Evolutionary conservation across 2,329 filamentous ascomycete genomes (phyloP).

Genomic region (Alternaria consortialis): DNA sequence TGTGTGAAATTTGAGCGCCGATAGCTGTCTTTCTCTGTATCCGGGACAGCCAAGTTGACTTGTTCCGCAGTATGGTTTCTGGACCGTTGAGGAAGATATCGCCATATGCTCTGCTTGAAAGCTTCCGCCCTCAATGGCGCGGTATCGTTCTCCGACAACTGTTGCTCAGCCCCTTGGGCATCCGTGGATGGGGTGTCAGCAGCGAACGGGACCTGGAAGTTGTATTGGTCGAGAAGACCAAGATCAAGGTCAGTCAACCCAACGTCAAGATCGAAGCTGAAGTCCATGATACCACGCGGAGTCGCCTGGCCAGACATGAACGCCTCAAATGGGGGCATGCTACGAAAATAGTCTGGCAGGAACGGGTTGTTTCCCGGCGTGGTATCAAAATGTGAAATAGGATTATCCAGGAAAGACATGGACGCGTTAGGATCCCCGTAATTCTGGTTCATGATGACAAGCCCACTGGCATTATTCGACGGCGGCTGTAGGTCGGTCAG

Average conservation of each 20-base stretch:
- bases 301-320: conserved; percentile 52
- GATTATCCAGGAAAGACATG: conserved; percentile 27
- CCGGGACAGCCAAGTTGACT: conserved; percentile 52
- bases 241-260: conserved; percentile 58
- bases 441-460: conserved; percentile 13
- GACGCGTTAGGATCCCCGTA: conserved; percentile 15
- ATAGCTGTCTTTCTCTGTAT: conserved; percentile 40
- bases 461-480: conserved; percentile 5
- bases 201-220: conserved; percentile 55
- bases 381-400: conserved; percentile 24
- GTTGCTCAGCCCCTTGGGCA: conserved; percentile 25
- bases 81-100: conserved; percentile 51
- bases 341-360: conserved; percentile 41
- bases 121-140: conserved; percentile 39
- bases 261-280: conserved; percentile 56
- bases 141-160: conserved; percentile 28
- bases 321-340: conserved; percentile 41
- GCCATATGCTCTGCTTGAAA: conserved; percentile 57
- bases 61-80: conserved; percentile 42
- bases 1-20: conserved; percentile 46
- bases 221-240: conserved; percentile 57
- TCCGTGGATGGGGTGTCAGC: conserved; percentile 38
- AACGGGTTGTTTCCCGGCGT: conserved; percentile 29
- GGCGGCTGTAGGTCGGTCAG: conserved; percentile 16
- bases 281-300: conserved; percentile 56